Base-by-base conservation (phyloP, 2,329 filamentous ascomycete species). In the Lecanicillium sp. region DNA sequence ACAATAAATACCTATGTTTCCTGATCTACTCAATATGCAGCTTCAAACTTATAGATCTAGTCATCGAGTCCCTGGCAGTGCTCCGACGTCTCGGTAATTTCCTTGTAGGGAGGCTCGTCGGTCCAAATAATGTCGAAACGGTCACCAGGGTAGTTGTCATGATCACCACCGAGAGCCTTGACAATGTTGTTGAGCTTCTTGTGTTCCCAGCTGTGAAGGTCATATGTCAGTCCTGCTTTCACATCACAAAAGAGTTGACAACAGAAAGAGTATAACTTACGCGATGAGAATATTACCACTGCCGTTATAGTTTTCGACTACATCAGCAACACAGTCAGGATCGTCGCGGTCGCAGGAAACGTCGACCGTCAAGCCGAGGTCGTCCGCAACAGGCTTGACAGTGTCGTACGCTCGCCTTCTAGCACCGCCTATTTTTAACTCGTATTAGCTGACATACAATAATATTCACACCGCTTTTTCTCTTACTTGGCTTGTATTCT, bases 211-310 rank as follows among this genome's bases (percentile, higher is more conserved):
- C 74, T 69, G 20, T 29, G 14, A 4, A 18, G 27, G 30, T 28
- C 13, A 20, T 11, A 3, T 28, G 17, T 42, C 34, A 38, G 36
- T 13, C 28, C 11, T 14, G 9, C 27, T 12, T 11, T 13, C n/a
- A 3, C 2, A 8, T 3, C 11, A 8, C 13, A 5, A 33, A 9
- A n/a, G 9, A 29, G 12, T 11, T 13, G 13, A 3, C 2, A 8
- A 3, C 11, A 8, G n/a, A 5, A 33, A 9, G 9, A 7, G 14
- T 2, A 9, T 20, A 16, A 40, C 58, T 37, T 46, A 65, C 64
- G 64, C 78, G 42, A 80, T 71, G 32, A 81, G 53, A 33, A 81
- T 71, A 45, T 80, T 80, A 2, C 72, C 73, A 0, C 52, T 41
- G 1, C 71, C 70, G 0, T 49, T 40, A 43, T 75, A 77, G 5